A percentile compares a stretch with the other conserved stretches of the same genome.
Conservation (phyloP, 345 rosid species). For the Eutrema heterophyllum region DNA sequence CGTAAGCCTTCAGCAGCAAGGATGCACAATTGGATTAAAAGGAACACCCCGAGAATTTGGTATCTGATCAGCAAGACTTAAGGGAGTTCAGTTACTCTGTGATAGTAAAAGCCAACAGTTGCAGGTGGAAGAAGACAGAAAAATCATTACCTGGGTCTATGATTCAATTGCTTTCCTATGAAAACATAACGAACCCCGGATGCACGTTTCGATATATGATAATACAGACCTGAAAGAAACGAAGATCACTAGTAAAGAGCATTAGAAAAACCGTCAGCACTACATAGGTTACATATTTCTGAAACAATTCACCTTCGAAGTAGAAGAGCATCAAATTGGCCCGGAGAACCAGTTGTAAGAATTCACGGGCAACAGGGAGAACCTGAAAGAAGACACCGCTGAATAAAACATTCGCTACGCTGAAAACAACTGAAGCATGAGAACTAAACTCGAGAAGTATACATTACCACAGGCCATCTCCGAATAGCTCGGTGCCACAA, state of each 20-base stretch:
- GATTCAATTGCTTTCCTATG: conserved; percentile 89
- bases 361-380: conserved; percentile 76
- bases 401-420: background rate
- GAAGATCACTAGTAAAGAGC: background rate
- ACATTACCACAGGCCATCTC: conserved; percentile 77
- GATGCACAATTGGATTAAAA: conserved; percentile 82
- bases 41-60: conserved; percentile 88
- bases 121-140: conserved; percentile 1
- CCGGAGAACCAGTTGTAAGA: conserved; percentile 75
- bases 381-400: conserved; percentile 38
- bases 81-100: conserved; percentile 11
- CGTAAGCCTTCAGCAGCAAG: conserved; percentile 86
- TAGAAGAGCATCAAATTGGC: conserved; percentile 94
- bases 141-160: conserved; percentile 71
- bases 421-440: conserved; percentile 1
- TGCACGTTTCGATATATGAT: conserved; percentile 88
- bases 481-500: conserved; percentile 51
- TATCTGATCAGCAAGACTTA: conserved; percentile 49
- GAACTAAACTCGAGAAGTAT: background rate
- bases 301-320: conserved; percentile 72
- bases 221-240: conserved; percentile 60
- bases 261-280: background rate
- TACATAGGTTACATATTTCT: background rate
- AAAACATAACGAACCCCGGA: conserved; percentile 81
- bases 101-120: background rate